Evolutionary conservation across 257 asterid genomes (phyloP).

Genomic region (Schizonepeta tenuifolia): DNA sequence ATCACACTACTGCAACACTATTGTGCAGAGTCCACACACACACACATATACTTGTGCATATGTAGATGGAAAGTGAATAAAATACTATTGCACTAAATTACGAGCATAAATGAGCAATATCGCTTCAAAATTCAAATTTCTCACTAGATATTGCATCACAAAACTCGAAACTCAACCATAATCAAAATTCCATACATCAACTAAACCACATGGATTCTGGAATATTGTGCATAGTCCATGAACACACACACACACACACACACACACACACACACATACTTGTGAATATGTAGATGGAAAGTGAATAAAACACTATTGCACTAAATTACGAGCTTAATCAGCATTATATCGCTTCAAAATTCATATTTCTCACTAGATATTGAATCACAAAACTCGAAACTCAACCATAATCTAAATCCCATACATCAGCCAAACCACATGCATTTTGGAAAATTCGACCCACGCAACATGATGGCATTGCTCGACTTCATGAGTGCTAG

Average conservation of each 20-base stretch:
- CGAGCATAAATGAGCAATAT: neutral
- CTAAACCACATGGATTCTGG: constrained; percentile 1
- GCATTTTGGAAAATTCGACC: constrained; percentile 2
- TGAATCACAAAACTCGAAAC: too few relatives aligned
- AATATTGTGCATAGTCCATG: too few relatives aligned
- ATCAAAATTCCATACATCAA: constrained; percentile 16
- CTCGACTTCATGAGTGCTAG: neutral
- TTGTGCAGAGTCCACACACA: neutral
- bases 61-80: neutral
- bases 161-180: constrained; percentile 14
- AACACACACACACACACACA: too few relatives aligned
- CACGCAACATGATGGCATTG: constrained; percentile 4
- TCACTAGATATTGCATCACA: constrained; percentile 5
- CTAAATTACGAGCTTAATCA: too few relatives aligned
- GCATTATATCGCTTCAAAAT: too few relatives aligned
- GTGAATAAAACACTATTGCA: too few relatives aligned
- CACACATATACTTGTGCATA: neutral
- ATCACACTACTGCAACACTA: neutral
- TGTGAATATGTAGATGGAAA: too few relatives aligned
- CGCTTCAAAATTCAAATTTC: neutral
- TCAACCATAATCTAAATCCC: constrained; percentile 20
- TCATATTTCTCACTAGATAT: too few relatives aligned
- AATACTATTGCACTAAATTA: neutral
- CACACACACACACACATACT: too few relatives aligned
- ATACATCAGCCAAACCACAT: constrained; percentile 16